Evolutionary conservation across 1,284 basidiomycete genomes (phyloP), one percentile per base, ranked within the genome.

Genomic region (Phaffia rhodozyma): DNA sequence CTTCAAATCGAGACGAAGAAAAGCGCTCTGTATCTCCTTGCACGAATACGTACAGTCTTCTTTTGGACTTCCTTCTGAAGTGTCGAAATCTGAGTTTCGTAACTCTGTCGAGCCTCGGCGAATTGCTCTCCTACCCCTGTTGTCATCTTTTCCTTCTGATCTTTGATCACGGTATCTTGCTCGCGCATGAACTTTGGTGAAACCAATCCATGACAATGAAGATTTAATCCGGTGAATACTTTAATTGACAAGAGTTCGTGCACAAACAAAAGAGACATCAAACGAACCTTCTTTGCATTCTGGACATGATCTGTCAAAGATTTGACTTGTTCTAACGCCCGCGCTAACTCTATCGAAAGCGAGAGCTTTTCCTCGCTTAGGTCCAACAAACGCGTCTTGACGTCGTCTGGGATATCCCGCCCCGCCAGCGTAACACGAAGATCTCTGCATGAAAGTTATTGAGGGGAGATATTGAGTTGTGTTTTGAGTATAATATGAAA

Each of bases 351-450:
- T 70, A 86, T 85, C 67, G 86, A 85, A 60, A 88, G 75, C 62
- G 78, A 79, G 53, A 86, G 75, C 68, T 86, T 87, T 66, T 89
- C 86, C 71, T 86, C 84, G 71, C 92, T 88, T 67, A 91, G 75
- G 27, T 80, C 80, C 21, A 90, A 78, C n/a, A 94, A 73, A 60
- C 84, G 82, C 11, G 83, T 78, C 71, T 89, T 90, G 72, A 87
- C 81, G 66, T 89, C 89, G 69, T 90, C 85, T 0, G 89, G 86
- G 1, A 90, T 70, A 69, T 86, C 85, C 70, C 84, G 86, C 52
- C 86, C 84, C 30, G 84, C 83, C 58, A 91, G 72, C 2, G 84
- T 82, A 23, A 84, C 84, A 55, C 84, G 83, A 55, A 92, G 77
- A 69, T 90, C 86, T 67, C 87, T 89, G 67, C 30, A 62, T 25